phyloP scores from a whole-genome alignment of 2,329 filamentous ascomycete species.

The Boeremia lycopersici region DNA sequence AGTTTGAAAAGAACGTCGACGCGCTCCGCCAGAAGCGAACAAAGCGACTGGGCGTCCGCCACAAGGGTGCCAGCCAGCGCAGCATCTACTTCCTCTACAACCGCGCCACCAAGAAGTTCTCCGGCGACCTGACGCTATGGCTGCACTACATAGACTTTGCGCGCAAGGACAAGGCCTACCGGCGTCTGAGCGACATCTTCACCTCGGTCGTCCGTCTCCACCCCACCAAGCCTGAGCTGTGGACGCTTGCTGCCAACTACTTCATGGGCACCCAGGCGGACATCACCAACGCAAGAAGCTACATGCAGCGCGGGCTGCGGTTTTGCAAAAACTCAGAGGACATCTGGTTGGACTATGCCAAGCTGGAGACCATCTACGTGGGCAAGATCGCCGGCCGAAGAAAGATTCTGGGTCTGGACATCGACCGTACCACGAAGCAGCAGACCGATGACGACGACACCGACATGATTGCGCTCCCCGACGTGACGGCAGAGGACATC shows the following conservation, averaged over 20 bases:
- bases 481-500: constrained; percentile 67
- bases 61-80: constrained; percentile 73
- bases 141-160: constrained; percentile 87
- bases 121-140: constrained; percentile 82
- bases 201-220: constrained; percentile 80
- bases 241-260: constrained; percentile 81
- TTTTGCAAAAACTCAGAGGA: constrained; percentile 79
- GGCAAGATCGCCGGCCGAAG: constrained; percentile 78
- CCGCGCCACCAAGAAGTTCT: constrained; percentile 81
- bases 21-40: constrained; percentile 80
- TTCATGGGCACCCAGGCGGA: constrained; percentile 80
- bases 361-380: constrained; percentile 91
- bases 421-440: constrained; percentile 50
- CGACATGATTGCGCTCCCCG: constrained; percentile 64
- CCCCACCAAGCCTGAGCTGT: constrained; percentile 80
- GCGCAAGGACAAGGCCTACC: constrained; percentile 66
- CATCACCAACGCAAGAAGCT: constrained; percentile 81
- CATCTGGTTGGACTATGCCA: constrained; percentile 89
- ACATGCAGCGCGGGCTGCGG: constrained; percentile 86
- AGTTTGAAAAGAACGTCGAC: constrained; percentile 72
- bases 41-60: constrained; percentile 77
- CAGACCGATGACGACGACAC: constrained; percentile 52
- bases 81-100: constrained; percentile 91
- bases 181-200: constrained; percentile 65
- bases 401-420: constrained; percentile 68